These are phyloP conservation scores for Lagenaria siceraria DNA, from an alignment of 306 rosid genomes.

Conservation along the genomic window DNA sequence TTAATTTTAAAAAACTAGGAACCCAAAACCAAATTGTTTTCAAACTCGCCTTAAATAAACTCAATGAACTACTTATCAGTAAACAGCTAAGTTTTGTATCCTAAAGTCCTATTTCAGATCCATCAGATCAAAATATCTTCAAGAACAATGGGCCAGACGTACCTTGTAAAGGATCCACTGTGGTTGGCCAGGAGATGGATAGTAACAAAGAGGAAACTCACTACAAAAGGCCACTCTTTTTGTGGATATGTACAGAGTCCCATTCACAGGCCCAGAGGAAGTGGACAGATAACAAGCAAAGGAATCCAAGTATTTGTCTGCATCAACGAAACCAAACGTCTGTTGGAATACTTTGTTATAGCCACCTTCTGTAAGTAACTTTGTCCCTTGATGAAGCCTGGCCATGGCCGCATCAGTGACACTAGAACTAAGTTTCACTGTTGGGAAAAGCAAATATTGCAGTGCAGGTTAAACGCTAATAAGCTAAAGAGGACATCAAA, in stretches of 20 bases:
- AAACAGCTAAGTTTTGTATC: background rate
- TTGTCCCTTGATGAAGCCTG: conserved; percentile 53
- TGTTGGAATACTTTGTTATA: conserved; percentile 41
- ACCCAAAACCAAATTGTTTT: background rate
- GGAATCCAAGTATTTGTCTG: conserved; percentile 46
- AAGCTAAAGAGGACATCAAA: background rate
- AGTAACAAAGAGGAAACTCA: conserved; percentile 38
- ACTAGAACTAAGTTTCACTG: conserved; percentile 19
- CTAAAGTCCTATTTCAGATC: background rate
- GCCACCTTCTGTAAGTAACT: conserved; percentile 49
- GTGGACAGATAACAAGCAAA: conserved; percentile 62
- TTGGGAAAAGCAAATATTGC: background rate
- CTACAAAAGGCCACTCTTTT: conserved; percentile 68
- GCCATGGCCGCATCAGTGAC: conserved; percentile 61
- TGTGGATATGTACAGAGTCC: conserved; percentile 45
- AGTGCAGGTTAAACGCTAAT: background rate
- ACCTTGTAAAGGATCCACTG: conserved; percentile 52
- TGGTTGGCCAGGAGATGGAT: conserved; percentile 31
- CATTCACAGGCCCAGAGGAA: conserved; percentile 49
- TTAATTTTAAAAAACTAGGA: background rate
- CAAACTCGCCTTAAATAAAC: no score
- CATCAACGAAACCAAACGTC: conserved; percentile 32
- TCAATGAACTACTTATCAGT: background rate
- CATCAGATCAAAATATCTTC: background rate
- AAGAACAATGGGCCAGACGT: background rate